phyloP scores from a whole-genome alignment of 2,329 filamentous ascomycete species.

The Apiospora malaysiana region DNA sequence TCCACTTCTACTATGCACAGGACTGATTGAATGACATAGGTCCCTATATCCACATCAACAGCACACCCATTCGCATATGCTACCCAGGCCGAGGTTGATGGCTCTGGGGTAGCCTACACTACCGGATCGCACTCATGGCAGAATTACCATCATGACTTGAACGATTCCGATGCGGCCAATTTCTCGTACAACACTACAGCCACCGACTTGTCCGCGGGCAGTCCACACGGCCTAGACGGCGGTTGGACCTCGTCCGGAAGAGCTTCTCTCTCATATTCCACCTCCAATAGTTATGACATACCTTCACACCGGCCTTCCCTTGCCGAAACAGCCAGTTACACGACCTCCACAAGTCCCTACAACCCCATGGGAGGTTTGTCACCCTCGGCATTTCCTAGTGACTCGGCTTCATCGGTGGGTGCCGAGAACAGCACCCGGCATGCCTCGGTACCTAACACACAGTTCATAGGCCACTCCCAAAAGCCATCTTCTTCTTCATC shows the following conservation, averaged over 20 bases:
- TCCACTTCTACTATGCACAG: background rate
- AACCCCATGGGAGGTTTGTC: slow-evolving; percentile 4
- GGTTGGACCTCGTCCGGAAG: slow-evolving; percentile 17
- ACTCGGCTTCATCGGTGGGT: slow-evolving; percentile 8
- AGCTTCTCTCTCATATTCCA: slow-evolving; percentile 8
- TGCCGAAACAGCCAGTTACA: background rate
- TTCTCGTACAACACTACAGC: background rate
- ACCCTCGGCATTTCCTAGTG: slow-evolving; percentile 18
- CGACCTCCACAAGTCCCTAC: background rate
- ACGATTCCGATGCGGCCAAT: background rate
- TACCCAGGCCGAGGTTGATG: background rate
- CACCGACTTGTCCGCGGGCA: background rate
- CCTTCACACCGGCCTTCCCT: background rate
- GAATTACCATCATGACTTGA: background rate
- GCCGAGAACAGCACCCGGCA: slow-evolving; percentile 7
- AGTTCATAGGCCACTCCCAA: background rate
- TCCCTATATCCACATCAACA: slow-evolving; percentile 9
- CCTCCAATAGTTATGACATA: background rate
- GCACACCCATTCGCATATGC: background rate
- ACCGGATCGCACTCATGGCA: slow-evolving; percentile 7
- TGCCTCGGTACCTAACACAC: slow-evolving; percentile 4
- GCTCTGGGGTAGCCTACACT: background rate
- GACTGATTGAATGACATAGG: background rate
- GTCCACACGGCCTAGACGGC: background rate
- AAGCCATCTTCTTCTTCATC: slow-evolving; percentile 15